Percentiles rank a stretch among this genome's conserved stretches.
Evolutionary conservation across 768 basidiomycete genomes (phyloP).

Genomic region (Mycena epipterygia): DNA sequence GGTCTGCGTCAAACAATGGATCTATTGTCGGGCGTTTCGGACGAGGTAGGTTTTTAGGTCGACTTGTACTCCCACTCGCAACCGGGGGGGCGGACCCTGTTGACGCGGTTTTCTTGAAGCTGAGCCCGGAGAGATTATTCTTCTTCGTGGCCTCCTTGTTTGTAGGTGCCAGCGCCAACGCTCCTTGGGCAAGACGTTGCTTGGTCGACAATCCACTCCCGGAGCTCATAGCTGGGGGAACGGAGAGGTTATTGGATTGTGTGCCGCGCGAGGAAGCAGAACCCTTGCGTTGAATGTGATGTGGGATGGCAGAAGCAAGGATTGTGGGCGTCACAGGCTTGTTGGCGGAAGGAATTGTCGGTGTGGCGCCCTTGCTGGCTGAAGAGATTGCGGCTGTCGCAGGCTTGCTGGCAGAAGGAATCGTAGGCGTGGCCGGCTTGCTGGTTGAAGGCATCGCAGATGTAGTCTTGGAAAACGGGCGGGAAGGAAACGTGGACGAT

Average conservation of each 20-base stretch:
- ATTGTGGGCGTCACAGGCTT: slow-evolving; percentile 13
- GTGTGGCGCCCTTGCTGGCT: background rate
- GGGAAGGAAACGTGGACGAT: slow-evolving; percentile 7
- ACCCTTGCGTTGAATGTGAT: slow-evolving; percentile 10
- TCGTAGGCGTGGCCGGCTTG: slow-evolving; percentile 4
- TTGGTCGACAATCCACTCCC: slow-evolving; percentile 53
- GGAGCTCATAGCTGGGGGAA: slow-evolving; percentile 6
- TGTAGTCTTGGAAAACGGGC: background rate
- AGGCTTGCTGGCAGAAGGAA: background rate
- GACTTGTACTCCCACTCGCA: slow-evolving; percentile 5
- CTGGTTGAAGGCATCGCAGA: background rate
- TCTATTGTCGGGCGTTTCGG: slow-evolving; percentile 12
- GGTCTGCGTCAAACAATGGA: slow-evolving; percentile 26
- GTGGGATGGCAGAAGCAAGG: slow-evolving; percentile 3
- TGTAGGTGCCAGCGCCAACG: slow-evolving; percentile 32
- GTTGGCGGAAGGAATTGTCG: slow-evolving; percentile 10
- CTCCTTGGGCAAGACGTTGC: slow-evolving; percentile 49
- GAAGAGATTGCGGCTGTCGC: slow-evolving; percentile 4
- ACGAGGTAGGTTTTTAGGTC: background rate
- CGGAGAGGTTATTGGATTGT: background rate
- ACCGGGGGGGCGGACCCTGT: slow-evolving; percentile 8
- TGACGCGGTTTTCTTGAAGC: slow-evolving; percentile 49
- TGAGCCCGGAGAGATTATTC: slow-evolving; percentile 40
- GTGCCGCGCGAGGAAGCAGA: slow-evolving; percentile 4
- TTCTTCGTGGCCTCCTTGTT: slow-evolving; percentile 38